Base-by-base conservation (phyloP, 2,329 filamentous ascomycete species). In the Pseudogymnoascus sp. region DNA sequence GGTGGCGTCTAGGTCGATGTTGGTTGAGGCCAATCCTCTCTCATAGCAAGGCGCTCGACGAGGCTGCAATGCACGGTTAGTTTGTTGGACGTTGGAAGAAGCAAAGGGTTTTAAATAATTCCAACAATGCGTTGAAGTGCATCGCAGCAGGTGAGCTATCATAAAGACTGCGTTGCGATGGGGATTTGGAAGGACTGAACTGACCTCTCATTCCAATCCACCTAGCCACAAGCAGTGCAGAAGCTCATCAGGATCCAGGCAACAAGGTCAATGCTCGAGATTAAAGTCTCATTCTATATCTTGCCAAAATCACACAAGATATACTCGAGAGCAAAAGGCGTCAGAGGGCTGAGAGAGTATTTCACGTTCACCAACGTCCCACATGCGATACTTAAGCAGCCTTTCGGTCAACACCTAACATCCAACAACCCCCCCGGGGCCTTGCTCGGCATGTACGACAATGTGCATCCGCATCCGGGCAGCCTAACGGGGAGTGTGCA, bases 311-410 rank as follows among this genome's bases (percentile, higher is more conserved):
- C 48, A 18, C 48, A 13, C 48, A 29, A 55, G 18, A 55, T 33
- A 33, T 55, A 21, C 5, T 7, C n/a, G 21, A 33, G 48, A 35
- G 27, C n/a, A 55, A 35, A 55, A 35, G 9, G 29, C 13, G 29
- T 5, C 10, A 33, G 48, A 55, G 48, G 29, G 48, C 48, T 55
- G 48, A 21, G 48, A 29, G 6, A 33, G 48, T 21, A 55, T 33
- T 55, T 33, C 29, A 35, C 10, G 18, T 55, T 29, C 29, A 35
- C 9, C 48, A 7, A 33, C 29, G 48, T 55, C 48, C 48, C 48
- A 55, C 48, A 55, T 55, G 29, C 48, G 29, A 33, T 55, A 55
- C 48, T 55, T 55, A 55, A 55, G 48, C 48, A 55, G 29, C 48
- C 48, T 55, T 55, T 55, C 29, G 10, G n/a, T 55, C 48, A 55